A percentile compares a stretch with the other conserved stretches of the same genome.
Conservation (phyloP, 108 stramenopile species). For the Cyclostephanos invisitatus region DNA sequence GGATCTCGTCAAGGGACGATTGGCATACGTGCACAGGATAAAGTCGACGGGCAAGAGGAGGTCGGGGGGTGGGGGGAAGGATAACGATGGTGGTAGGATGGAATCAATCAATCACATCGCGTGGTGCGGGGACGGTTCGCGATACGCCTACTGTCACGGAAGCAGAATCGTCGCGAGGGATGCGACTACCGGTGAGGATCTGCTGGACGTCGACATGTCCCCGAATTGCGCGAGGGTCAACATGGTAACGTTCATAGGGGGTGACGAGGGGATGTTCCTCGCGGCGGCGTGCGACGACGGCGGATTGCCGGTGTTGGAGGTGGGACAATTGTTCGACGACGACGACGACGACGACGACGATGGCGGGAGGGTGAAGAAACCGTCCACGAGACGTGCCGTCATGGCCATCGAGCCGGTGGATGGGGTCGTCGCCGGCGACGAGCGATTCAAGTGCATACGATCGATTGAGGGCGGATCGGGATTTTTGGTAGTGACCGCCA, state of each 20-base stretch:
- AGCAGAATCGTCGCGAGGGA: conserved; percentile 77
- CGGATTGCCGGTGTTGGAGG: conserved; percentile 80
- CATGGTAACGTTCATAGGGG: conserved; percentile 71
- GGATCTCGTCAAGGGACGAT: conserved; percentile 88
- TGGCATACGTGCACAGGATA: conserved; percentile 76
- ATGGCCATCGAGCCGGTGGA: conserved; percentile 93
- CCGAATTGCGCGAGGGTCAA: conserved; percentile 51
- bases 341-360: conserved; percentile 45
- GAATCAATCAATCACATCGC: conserved; percentile 61
- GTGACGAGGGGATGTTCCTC: conserved; percentile 71
- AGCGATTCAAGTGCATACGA: conserved; percentile 85
- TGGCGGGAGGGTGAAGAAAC: conserved; percentile 20
- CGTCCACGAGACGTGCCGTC: conserved; percentile 63
- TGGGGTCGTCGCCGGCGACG: conserved; percentile 71
- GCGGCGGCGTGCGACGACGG: conserved; percentile 92
- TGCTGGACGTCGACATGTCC: conserved; percentile 80
- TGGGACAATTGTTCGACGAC: conserved; percentile 44
- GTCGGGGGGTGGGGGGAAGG: not conserved
- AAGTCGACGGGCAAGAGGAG: conserved; percentile 24
- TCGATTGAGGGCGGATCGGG: conserved; percentile 61
- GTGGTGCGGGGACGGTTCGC: conserved; percentile 70
- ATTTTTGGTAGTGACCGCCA: conserved; percentile 78
- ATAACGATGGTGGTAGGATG: conserved; percentile 24
- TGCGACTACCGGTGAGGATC: conserved; percentile 73
- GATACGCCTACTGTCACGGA: conserved; percentile 77